phyloP scores from a whole-genome alignment of 345 rosid genomes.

The Eutrema yunnanense region DNA sequence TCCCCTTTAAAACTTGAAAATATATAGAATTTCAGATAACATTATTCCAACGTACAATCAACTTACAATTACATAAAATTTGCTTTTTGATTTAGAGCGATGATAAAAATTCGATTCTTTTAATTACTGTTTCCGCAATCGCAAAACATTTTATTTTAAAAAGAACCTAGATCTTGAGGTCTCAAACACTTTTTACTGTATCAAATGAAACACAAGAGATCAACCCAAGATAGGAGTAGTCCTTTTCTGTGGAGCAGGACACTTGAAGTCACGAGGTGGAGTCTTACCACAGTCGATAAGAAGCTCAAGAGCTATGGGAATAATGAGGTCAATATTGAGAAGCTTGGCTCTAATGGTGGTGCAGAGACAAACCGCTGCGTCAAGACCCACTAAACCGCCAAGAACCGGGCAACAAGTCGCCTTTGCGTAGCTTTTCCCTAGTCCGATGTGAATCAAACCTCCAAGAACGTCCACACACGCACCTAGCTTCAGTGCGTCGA shows the following conservation, averaged over 20 bases:
- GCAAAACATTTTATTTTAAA: background rate
- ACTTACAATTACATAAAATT: constrained; percentile 6
- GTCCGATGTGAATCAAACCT: constrained; percentile 66
- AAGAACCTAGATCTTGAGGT: constrained; percentile 6
- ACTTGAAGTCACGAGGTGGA: constrained; percentile 68
- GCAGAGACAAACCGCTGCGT: constrained; percentile 90
- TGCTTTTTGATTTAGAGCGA: background rate
- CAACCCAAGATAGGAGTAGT: constrained; percentile 12
- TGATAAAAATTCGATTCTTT: constrained; percentile 1
- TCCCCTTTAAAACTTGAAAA: background rate
- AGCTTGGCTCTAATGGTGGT: constrained; percentile 76
- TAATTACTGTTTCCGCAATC: background rate
- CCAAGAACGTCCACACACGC: constrained; percentile 90
- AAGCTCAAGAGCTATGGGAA: constrained; percentile 73
- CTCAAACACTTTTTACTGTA: background rate
- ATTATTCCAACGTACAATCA: constrained; percentile 14
- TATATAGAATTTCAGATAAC: background rate
- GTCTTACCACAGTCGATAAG: constrained; percentile 78
- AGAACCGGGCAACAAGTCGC: constrained; percentile 81
- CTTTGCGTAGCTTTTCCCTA: constrained; percentile 67
- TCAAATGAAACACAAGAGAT: constrained; percentile 4
- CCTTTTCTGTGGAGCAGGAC: constrained; percentile 28
- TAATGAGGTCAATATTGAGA: constrained; percentile 56
- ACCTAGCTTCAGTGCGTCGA: constrained; percentile 65
- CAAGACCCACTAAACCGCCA: constrained; percentile 62